phyloP scores from a whole-genome alignment of 176 grass and related monocot species.

The Poa pratensis region DNA sequence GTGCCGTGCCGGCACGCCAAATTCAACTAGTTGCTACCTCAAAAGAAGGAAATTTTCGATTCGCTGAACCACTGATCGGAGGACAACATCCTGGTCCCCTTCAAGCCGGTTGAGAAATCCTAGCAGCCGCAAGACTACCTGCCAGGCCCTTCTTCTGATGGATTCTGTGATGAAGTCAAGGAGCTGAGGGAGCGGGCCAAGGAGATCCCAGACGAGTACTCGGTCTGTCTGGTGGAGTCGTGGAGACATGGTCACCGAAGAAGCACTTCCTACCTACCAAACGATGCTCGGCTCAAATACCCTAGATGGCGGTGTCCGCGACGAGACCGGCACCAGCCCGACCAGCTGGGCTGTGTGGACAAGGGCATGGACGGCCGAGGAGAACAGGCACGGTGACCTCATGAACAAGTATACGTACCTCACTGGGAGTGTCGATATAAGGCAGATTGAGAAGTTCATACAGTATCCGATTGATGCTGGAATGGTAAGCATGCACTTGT shows the following conservation, averaged over 20 bases:
- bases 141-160: background rate
- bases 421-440: background rate
- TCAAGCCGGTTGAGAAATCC: constrained; percentile 2
- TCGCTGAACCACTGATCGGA: background rate
- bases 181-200: background rate
- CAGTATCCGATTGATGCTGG: background rate
- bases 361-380: background rate
- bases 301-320: background rate
- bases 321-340: background rate
- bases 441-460: constrained; percentile 6
- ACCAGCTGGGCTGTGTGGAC: background rate
- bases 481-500: background rate
- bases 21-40: background rate
- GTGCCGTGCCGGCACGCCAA: too few relatives aligned
- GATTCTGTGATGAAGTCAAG: background rate
- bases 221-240: background rate
- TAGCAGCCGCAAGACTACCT: background rate
- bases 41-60: constrained; percentile 24
- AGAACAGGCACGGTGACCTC: background rate
- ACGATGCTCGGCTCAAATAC: background rate
- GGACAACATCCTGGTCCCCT: background rate
- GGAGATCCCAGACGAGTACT: background rate
- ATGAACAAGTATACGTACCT: constrained; percentile 13
- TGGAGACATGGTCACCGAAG: background rate
- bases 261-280: constrained; percentile 13